Conservation (phyloP, 208 protist genomes). For the Tritrichomonas foetus region DNA sequence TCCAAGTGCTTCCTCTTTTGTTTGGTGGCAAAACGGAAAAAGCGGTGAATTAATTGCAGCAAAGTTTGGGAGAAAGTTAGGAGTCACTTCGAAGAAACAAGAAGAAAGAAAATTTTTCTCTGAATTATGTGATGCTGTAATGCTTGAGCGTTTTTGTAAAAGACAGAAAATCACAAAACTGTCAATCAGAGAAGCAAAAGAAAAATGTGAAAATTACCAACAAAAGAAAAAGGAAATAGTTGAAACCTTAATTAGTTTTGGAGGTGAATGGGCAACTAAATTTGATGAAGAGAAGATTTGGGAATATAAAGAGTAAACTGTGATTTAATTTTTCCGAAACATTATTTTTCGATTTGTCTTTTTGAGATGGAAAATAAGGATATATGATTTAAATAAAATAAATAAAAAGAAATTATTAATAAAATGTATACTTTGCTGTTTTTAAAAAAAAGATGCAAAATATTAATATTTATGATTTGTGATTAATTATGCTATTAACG, state of each 20-base stretch:
- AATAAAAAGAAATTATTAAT: too few species aligned
- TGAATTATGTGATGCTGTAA: not conserved
- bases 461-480: too few species aligned
- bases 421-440: too few species aligned
- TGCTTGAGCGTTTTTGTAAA: not conserved
- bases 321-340: too few species aligned
- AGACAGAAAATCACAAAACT: not conserved
- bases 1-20: not conserved
- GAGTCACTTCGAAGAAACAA: conserved; percentile 6
- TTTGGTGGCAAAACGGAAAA: not conserved
- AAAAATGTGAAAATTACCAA: not conserved
- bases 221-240: not conserved
- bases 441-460: too few species aligned
- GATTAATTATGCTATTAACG: too few species aligned
- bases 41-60: not conserved
- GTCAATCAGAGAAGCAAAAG: not conserved
- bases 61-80: conserved; percentile 8
- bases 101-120: not conserved
- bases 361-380: too few species aligned
- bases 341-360: too few species aligned
- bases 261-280: not conserved
- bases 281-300: not conserved
- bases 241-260: not conserved
- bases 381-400: too few species aligned
- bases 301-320: not conserved